Evolutionary conservation across 768 basidiomycete species (phyloP).

Genomic region (Tricholoma terreum): DNA sequence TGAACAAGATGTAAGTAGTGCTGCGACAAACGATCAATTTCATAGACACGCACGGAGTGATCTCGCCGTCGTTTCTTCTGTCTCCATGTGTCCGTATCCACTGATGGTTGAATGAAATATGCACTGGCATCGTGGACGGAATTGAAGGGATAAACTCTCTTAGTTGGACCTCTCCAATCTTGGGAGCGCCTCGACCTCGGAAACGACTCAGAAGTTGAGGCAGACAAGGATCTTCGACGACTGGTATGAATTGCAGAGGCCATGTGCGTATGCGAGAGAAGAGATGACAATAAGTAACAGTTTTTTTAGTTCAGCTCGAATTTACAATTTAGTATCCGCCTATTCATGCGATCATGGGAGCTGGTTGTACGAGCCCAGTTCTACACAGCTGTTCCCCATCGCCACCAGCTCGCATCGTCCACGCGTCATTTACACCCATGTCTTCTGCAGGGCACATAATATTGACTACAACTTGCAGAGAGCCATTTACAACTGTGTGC

Average conservation of each 20-base stretch:
- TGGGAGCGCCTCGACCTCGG: conserved; percentile 30
- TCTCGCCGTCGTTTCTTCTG: conserved; percentile 53
- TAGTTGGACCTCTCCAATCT: conserved; percentile 42
- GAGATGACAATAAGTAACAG: neutral
- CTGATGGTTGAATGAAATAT: conserved; percentile 40
- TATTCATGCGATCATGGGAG: too few relatives aligned
- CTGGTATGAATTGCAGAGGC: conserved; percentile 34
- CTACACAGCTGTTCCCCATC: too few relatives aligned
- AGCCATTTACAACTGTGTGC: too few relatives aligned
- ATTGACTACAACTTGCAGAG: too few relatives aligned
- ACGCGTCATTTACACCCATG: too few relatives aligned
- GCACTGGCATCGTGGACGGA: conserved; percentile 23
- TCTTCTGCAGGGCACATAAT: too few relatives aligned
- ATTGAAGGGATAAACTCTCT: conserved; percentile 46
- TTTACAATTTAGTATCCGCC: too few relatives aligned
- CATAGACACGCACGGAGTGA: conserved; percentile 41
- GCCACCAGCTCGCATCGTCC: too few relatives aligned
- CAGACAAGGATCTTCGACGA: conserved; percentile 56
- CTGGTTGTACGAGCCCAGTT: too few relatives aligned
- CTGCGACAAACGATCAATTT: conserved; percentile 1
- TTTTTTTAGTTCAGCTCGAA: too few relatives aligned
- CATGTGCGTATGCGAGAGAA: conserved; percentile 15
- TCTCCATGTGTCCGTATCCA: conserved; percentile 53
- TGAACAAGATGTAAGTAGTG: conserved; percentile 6
- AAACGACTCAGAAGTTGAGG: conserved; percentile 32